Base-by-base conservation (phyloP, 805 yeast species). In the Candida parachauliodes region DNA sequence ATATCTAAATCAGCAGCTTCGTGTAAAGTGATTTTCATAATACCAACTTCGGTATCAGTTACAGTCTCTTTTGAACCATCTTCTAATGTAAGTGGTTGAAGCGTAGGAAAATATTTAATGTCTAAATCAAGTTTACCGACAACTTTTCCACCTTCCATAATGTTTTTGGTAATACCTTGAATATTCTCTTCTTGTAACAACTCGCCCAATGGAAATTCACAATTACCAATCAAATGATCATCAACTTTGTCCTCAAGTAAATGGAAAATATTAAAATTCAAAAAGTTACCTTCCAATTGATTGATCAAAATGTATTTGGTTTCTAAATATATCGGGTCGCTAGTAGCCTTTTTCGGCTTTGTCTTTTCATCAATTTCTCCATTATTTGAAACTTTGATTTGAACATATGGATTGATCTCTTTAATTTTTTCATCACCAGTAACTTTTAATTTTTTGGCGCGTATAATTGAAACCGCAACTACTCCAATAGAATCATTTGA, bases 31-130 rank as follows among this genome's bases (percentile, higher is more conserved):
- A 84, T 50, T 50, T 81, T 83, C 59, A 83, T 63, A 41, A 85
- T 79, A 67, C 93, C 94, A 36, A 79, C 77, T 49, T 83, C 88
- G n/a, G 80, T 59, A 37, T 78, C 82, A 8, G 76, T 75, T 23
- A 68, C 60, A 17, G 65, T 65, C 44, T 68, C 74, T 44, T 65
- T 70, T 3, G 71, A 58, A 26, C 79, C 81, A 47, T 74, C 78
- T 18, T 63, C 72, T 48, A 72, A 60, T 8, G 54, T 57, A 32
- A 61, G 54, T 19, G 76, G 72, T 32, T 63, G 62, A 37, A 73
- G 49, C 14, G 70, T 65, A 15, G 79, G 77, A 57, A 62, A 67
- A 67, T 76, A 76, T 40, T 63, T 60, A 34, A 59, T 47, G 58
- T 83, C 85, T 50, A 79, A 81, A 42, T 75, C 73, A 36, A 83